Conservation (phyloP, 2,329 filamentous ascomycete species). For the Colletotrichum echinochloae region DNA sequence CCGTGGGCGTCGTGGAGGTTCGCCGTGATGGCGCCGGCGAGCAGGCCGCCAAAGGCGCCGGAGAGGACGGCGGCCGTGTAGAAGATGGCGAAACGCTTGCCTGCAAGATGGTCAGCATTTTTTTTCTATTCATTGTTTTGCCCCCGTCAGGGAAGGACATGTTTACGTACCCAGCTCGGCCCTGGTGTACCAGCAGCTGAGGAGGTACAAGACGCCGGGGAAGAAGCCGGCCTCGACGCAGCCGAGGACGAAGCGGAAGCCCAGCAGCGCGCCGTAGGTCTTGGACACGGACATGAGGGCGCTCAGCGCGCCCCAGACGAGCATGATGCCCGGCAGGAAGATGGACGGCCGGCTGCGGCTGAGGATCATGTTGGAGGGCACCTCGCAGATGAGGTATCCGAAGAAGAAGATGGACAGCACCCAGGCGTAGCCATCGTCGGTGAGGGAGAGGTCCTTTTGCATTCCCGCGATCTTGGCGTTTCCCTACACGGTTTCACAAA, state of each 20-base stretch:
- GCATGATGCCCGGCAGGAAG: slow-evolving; percentile 65
- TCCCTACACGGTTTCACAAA: slow-evolving; percentile 45
- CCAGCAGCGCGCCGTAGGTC: slow-evolving; percentile 60
- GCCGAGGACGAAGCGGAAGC: slow-evolving; percentile 60
- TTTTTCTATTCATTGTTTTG: no score
- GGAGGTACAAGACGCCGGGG: slow-evolving; percentile 62
- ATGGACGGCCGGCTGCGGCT: slow-evolving; percentile 60
- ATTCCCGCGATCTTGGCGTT: slow-evolving; percentile 66
- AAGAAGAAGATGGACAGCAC: slow-evolving; percentile 67
- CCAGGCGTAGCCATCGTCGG: slow-evolving; percentile 62
- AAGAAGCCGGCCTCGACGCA: slow-evolving; percentile 64
- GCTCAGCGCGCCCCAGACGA: slow-evolving; percentile 59
- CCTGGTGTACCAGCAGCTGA: slow-evolving; percentile 68
- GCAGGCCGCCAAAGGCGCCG: slow-evolving; percentile 63
- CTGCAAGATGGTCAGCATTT: slow-evolving; percentile 52
- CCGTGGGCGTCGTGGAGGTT: slow-evolving; percentile 59
- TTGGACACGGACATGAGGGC: slow-evolving; percentile 63
- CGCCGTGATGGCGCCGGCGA: slow-evolving; percentile 60
- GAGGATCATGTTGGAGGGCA: slow-evolving; percentile 66
- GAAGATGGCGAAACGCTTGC: slow-evolving; percentile 68
- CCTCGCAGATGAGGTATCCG: slow-evolving; percentile 64
- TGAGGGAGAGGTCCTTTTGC: slow-evolving; percentile 58
- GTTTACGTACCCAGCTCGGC: slow-evolving; percentile 26
- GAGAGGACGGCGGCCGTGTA: slow-evolving; percentile 67
- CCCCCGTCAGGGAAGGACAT: no score